Evolutionary conservation across 176 grass and related monocot species (phyloP).

Genomic region (Oryza glumipatula): DNA sequence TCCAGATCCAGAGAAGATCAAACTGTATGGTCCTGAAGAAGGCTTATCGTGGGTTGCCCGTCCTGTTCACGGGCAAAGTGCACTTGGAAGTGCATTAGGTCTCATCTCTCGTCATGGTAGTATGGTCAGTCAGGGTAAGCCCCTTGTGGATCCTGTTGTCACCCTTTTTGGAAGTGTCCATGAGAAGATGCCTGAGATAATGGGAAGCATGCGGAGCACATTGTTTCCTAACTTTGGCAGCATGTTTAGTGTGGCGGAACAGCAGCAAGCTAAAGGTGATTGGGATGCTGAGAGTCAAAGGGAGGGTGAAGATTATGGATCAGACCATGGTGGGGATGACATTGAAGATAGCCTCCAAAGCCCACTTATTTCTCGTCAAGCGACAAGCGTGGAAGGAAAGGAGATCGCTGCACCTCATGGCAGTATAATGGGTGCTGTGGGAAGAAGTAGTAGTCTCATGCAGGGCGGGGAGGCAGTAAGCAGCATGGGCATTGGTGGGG

Average conservation of each 20-base stretch:
- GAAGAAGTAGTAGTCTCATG: slow-evolving; percentile 53
- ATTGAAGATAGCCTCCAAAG: slow-evolving; percentile 77
- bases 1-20: slow-evolving; percentile 75
- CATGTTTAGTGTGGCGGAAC: slow-evolving; percentile 89
- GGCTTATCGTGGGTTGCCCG: slow-evolving; percentile 83
- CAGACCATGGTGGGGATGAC: slow-evolving; percentile 80
- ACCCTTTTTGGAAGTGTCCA: slow-evolving; percentile 93
- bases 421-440: slow-evolving; percentile 57
- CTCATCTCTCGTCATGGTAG: slow-evolving; percentile 73
- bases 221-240: slow-evolving; percentile 98
- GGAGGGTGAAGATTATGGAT: slow-evolving; percentile 72
- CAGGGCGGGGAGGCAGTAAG: slow-evolving; percentile 69
- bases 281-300: slow-evolving; percentile 86
- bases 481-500: slow-evolving; percentile 97
- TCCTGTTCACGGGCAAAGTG: slow-evolving; percentile 76
- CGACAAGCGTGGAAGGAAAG: slow-evolving; percentile 82
- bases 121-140: slow-evolving; percentile 57
- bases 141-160: slow-evolving; percentile 87
- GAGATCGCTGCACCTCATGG: slow-evolving; percentile 71
- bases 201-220: slow-evolving; percentile 94
- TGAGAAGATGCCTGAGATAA: slow-evolving; percentile 77
- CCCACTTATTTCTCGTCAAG: slow-evolving; percentile 89
- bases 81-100: slow-evolving; percentile 70
- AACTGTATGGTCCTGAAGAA: slow-evolving; percentile 80
- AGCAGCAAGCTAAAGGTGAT: slow-evolving; percentile 71